Percentiles rank a stretch among this genome's conserved stretches.
Conservation (phyloP, 371 early-diverging fungal species). For the Apophysomyces trapeziformis region DNA sequence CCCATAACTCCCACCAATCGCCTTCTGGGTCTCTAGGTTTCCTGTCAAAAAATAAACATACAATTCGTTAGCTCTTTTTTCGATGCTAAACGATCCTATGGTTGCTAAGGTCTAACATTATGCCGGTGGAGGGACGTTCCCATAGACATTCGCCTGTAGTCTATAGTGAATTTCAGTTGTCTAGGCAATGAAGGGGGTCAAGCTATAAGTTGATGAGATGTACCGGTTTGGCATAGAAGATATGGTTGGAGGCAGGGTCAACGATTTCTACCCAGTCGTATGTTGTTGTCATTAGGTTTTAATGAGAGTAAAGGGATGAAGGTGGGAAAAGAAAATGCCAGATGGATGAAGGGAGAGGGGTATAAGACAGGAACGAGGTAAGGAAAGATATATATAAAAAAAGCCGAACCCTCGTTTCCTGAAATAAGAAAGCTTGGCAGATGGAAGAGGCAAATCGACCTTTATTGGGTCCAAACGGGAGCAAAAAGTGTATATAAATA, state of each 20-base stretch:
- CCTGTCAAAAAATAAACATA: slow-evolving; percentile 21
- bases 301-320: slow-evolving; percentile 4
- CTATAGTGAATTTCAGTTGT: slow-evolving; percentile 29
- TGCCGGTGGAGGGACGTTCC: slow-evolving; percentile 52
- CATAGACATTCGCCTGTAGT: slow-evolving; percentile 67
- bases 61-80: neutral
- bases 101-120: slow-evolving; percentile 41
- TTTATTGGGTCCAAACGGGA: neutral
- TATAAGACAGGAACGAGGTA: slow-evolving; percentile 12
- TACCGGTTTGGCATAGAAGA: slow-evolving; percentile 85
- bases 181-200: neutral
- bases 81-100: neutral
- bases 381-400: neutral
- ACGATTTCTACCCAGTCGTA: slow-evolving; percentile 78
- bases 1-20: slow-evolving; percentile 96
- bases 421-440: slow-evolving; percentile 7
- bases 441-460: slow-evolving; percentile 2
- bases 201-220: slow-evolving; percentile 15
- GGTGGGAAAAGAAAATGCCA: slow-evolving; percentile 1
- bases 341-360: slow-evolving; percentile 13
- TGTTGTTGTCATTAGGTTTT: slow-evolving; percentile 8
- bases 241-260: slow-evolving; percentile 80
- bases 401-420: slow-evolving; percentile 6
- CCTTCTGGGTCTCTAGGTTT: slow-evolving; percentile 59
- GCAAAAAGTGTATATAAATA: too few species aligned